phyloP scores from a whole-genome alignment of 1,284 basidiomycete species.

The Melampsora larici-populina region DNA sequence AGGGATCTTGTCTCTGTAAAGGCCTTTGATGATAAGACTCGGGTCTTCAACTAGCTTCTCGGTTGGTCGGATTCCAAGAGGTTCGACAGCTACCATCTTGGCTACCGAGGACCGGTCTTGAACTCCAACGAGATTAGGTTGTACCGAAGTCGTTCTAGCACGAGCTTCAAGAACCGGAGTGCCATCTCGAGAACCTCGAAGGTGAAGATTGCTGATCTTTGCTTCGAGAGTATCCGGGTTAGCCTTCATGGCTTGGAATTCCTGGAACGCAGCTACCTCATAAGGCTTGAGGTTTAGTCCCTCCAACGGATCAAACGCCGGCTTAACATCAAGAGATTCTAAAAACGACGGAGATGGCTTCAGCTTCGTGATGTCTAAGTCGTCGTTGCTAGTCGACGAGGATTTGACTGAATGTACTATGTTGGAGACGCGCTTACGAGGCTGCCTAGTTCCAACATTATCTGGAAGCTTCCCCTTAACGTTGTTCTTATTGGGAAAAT shows the following conservation, averaged over 20 bases:
- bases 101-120: neutral
- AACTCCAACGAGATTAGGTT: neutral
- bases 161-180: neutral
- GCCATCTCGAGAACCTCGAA: neutral
- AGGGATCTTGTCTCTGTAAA: neutral
- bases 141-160: neutral
- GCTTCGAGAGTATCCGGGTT: neutral
- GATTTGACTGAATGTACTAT: no score
- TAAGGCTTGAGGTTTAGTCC: neutral
- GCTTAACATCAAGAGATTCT: neutral
- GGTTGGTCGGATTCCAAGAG: neutral
- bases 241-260: neutral
- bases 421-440: no score
- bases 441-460: no score
- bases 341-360: neutral
- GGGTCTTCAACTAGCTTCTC: neutral
- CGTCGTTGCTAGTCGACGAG: no score
- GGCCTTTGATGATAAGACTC: neutral
- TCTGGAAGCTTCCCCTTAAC: no score
- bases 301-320: neutral
- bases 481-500: no score
- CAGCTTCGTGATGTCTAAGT: no score
- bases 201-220: neutral
- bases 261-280: neutral
- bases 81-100: neutral